Percentiles rank a stretch among this genome's conserved stretches.
These are phyloP conservation scores for Ananas comosus DNA, from an alignment of 176 grass and related monocot genomes.

Conservation along the genomic window DNA sequence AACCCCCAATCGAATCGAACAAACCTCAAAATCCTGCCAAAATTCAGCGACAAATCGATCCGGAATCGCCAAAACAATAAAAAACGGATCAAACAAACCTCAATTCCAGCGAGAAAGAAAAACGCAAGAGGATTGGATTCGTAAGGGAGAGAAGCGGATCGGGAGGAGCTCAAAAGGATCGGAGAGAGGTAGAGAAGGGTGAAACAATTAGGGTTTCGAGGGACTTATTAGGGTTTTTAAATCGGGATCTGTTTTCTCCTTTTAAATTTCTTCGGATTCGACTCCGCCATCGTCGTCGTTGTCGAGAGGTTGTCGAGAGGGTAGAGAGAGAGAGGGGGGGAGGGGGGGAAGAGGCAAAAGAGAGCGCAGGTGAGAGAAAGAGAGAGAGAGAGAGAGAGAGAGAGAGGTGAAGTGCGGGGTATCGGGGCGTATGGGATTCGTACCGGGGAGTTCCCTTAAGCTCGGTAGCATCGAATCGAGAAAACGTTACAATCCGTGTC, in stretches of 20 bases:
- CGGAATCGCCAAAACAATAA: not conserved
- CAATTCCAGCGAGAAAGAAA: too few species aligned
- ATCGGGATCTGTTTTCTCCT: slow-evolving; percentile 26
- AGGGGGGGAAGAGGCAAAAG: slow-evolving; percentile 12
- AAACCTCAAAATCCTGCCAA: too few species aligned
- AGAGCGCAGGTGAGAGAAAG: slow-evolving; percentile 12
- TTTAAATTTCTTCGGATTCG: slow-evolving; percentile 14
- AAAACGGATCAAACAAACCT: not conserved
- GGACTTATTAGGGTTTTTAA: slow-evolving; percentile 7
- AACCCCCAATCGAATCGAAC: slow-evolving; percentile 1
- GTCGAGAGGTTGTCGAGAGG: not conserved
- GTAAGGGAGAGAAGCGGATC: too few species aligned
- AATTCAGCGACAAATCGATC: too few species aligned
- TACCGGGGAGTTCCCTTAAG: not conserved
- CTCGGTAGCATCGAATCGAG: not conserved
- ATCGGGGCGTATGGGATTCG: too few species aligned
- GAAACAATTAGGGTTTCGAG: not conserved
- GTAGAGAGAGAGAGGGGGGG: not conserved
- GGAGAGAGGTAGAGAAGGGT: too few species aligned
- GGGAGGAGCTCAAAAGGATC: too few species aligned
- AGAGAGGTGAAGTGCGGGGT: not conserved
- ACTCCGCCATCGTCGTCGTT: slow-evolving; percentile 40
- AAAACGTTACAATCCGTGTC: not conserved
- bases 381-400: too few species aligned
- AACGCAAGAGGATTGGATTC: too few species aligned